Evolutionary conservation across 257 asterid species (phyloP), one percentile per base, ranked within the genome.

Genomic region (Penstemon eatonii): DNA sequence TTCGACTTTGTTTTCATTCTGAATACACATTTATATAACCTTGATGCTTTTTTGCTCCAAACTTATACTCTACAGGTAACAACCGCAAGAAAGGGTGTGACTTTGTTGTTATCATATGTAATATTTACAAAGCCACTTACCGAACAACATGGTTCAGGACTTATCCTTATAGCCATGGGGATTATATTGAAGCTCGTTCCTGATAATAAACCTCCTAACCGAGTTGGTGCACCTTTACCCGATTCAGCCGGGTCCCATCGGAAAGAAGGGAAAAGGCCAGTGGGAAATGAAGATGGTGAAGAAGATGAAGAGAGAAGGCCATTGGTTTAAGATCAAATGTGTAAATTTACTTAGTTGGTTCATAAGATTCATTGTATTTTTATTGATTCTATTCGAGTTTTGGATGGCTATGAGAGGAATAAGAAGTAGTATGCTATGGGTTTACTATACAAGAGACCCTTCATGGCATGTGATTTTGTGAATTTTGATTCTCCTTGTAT

Each of bases 81-180:
- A 41, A 90, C 97, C 12, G 97, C 97, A 36, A 81, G 96, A 75
- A 90, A 90, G 80, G 97, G 92, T 0, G 97, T 88, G n/a, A 90
- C 96, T n/a, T 71, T 90, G 81, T 60, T 90, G 75, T 73, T 88
- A 66, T 90, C 96, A 10, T 90, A 84, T 78, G 33, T 90, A 15
- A 81, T 88, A 56, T 90, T 90, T 58, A 88, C 97, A 6, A 90
- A 90, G 78, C 96, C 96, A 2, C 87, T 90, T 5, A 90, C 96
- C 0, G 89, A 83, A 68, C 92, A 90, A 64, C 97, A 90, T 54
- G 86, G 89, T 51, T 81, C 92, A 0, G 95, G 97, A 0, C 69
- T 90, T 71, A 68, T 90, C 44, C 83, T 90, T 47, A 84, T 90
- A 56, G 67, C 86, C 42, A 86, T 84, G 92, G 96, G 95, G 43